phyloP scores from a whole-genome alignment of 106 monocot genomes.

The Narthecium ossifragum region DNA sequence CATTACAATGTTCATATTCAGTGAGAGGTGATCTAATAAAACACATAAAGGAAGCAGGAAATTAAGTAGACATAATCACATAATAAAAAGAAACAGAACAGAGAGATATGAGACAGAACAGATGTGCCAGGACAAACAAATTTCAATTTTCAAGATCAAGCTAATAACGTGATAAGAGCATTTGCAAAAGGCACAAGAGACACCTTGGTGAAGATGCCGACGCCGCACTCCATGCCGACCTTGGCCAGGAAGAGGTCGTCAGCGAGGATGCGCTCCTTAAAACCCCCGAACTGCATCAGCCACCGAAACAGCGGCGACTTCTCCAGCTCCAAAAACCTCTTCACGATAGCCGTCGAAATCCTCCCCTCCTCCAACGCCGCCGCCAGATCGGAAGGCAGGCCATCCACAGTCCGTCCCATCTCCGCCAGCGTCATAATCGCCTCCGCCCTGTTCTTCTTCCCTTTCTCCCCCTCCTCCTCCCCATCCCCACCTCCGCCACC shows the following conservation, averaged over 20 bases:
- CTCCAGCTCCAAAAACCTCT: constrained; percentile 55
- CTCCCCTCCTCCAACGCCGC: constrained; percentile 54
- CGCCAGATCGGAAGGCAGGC: constrained; percentile 63
- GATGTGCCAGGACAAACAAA: too few relatives aligned
- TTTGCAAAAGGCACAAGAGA: too few relatives aligned
- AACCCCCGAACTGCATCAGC: constrained; percentile 72
- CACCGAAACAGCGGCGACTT: constrained; percentile 64
- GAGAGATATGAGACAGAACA: too few relatives aligned
- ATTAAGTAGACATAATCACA: too few relatives aligned
- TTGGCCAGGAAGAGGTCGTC: constrained; percentile 87
- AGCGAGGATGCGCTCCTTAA: constrained; percentile 78
- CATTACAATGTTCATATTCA: too few relatives aligned
- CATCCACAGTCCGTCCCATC: constrained; percentile 48
- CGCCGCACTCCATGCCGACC: constrained; percentile 85
- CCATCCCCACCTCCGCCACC: constrained; percentile 15
- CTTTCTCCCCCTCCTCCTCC: constrained; percentile 19
- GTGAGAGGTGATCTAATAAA: too few relatives aligned
- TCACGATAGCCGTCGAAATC: constrained; percentile 50
- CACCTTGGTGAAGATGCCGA: constrained; percentile 89
- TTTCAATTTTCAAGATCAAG: neutral
- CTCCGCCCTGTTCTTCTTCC: constrained; percentile 46
- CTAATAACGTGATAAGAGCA: too few relatives aligned
- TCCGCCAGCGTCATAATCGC: constrained; percentile 50
- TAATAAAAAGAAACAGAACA: too few relatives aligned
- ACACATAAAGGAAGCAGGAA: too few relatives aligned